phyloP scores from a whole-genome alignment of 1,139 yeast species.

The Suhomyces bolitotheri region DNA sequence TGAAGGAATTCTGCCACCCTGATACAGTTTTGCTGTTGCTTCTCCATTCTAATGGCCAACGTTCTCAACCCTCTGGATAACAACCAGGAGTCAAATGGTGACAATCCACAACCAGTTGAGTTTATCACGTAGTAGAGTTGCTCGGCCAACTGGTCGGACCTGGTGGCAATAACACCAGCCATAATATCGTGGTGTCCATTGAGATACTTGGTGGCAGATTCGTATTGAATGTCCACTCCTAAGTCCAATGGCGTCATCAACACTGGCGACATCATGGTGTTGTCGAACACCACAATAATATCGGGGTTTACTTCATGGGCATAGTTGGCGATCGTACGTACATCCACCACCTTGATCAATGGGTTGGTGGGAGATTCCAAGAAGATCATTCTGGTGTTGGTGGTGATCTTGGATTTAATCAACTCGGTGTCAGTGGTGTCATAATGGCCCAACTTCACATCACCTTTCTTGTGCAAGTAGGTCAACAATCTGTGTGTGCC shows the following conservation, averaged over 20 bases:
- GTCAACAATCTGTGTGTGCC: conserved; percentile 87
- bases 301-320: conserved; percentile 72
- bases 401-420: conserved; percentile 53
- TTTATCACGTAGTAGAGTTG: conserved; percentile 74
- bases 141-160: conserved; percentile 63
- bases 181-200: conserved; percentile 95
- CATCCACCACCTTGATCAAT: conserved; percentile 81
- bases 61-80: conserved; percentile 85
- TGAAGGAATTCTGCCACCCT: conserved; percentile 74
- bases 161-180: conserved; percentile 88
- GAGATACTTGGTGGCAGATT: conserved; percentile 86
- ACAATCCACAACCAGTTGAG: conserved; percentile 86
- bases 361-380: conserved; percentile 94
- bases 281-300: conserved; percentile 80
- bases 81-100: conserved; percentile 92
- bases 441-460: conserved; percentile 67
- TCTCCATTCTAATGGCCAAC: conserved; percentile 77
- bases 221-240: conserved; percentile 89
- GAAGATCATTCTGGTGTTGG: conserved; percentile 68
- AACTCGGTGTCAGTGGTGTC: conserved; percentile 76
- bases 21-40: conserved; percentile 80
- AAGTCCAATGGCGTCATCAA: conserved; percentile 80
- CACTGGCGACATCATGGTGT: conserved; percentile 94
- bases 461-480: conserved; percentile 66
- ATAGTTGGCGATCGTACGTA: conserved; percentile 59